phyloP scores from a whole-genome alignment of 202 grass and related monocot genomes.

The Schoenoplectus tabernaemontani region DNA sequence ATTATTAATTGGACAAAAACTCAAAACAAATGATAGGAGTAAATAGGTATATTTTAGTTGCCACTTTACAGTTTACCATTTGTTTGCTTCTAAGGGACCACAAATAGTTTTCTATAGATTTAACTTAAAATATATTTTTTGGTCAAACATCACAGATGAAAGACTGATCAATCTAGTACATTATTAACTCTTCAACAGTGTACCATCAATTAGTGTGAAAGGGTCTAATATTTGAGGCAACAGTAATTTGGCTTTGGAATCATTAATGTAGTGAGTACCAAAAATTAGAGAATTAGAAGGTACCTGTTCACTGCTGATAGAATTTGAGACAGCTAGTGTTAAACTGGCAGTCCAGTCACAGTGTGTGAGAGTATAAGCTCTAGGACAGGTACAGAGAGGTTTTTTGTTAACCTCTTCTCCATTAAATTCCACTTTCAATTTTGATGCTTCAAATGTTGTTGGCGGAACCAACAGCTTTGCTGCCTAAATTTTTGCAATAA shows the following conservation, averaged over 20 bases:
- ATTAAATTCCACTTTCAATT: constrained; percentile 79
- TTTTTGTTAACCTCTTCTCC: constrained; percentile 35
- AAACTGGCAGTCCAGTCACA: constrained; percentile 89
- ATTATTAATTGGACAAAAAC: too few species aligned
- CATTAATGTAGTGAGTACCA: neutral
- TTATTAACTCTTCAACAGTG: neutral
- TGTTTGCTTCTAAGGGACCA: neutral
- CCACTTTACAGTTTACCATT: neutral
- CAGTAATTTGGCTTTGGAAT: neutral
- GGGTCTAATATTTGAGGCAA: neutral
- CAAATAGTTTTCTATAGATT: neutral
- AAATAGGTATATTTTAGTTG: neutral
- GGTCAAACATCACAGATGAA: neutral
- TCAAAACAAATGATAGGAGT: neutral
- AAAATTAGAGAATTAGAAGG: neutral
- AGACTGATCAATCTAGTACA: neutral
- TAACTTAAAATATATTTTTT: neutral
- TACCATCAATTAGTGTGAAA: neutral
- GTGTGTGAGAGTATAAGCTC: constrained; percentile 83
- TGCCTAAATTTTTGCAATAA: constrained; percentile 4
- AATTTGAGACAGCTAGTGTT: constrained; percentile 54
- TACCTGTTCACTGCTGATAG: constrained; percentile 45
- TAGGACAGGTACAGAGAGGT: constrained; percentile 30
- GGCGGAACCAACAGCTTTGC: constrained; percentile 70
- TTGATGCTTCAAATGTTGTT: constrained; percentile 66